phyloP scores from a whole-genome alignment of 2,329 filamentous ascomycete genomes.

The Penicillium brasilianum region DNA sequence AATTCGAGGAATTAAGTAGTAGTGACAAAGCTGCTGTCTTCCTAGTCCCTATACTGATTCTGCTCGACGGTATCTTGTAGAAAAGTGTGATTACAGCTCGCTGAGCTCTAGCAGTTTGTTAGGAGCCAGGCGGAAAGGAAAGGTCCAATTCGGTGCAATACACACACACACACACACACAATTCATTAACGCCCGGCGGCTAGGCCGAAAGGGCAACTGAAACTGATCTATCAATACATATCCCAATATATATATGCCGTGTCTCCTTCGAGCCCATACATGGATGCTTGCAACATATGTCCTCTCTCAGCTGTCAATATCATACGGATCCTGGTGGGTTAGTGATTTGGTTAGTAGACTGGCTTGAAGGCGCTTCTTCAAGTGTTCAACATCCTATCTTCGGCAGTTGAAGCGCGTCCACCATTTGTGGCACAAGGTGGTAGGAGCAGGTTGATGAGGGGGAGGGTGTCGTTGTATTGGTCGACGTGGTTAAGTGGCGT shows the following conservation, averaged over 20 bases:
- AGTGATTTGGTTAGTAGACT: conserved; percentile 37
- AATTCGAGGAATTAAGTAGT: no score
- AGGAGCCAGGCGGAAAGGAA: no score
- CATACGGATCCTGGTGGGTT: conserved; percentile 32
- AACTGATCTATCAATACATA: neutral
- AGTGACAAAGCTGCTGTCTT: no score
- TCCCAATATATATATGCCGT: no score
- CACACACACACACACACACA: conserved; percentile 9
- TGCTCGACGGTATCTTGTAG: no score
- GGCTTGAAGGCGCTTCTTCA: conserved; percentile 42
- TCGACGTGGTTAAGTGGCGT: no score
- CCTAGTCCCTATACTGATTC: no score
- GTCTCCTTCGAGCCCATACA: conserved; percentile 35
- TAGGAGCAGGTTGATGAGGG: conserved; percentile 12
- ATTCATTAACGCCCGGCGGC: conserved; percentile 29
- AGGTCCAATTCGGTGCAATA: no score
- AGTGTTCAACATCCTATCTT: conserved; percentile 44
- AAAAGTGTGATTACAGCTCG: no score
- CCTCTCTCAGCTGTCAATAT: conserved; percentile 26
- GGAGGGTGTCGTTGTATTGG: no score
- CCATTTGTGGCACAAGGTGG: conserved; percentile 33
- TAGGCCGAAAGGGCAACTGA: conserved; percentile 35
- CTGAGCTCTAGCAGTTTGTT: no score
- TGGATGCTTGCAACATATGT: conserved; percentile 26
- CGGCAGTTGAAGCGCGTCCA: conserved; percentile 42